A percentile compares a stretch with the other conserved stretches of the same genome.
Conservation (phyloP, 495 filamentous ascomycete species). For the Talaromyces ruber region DNA sequence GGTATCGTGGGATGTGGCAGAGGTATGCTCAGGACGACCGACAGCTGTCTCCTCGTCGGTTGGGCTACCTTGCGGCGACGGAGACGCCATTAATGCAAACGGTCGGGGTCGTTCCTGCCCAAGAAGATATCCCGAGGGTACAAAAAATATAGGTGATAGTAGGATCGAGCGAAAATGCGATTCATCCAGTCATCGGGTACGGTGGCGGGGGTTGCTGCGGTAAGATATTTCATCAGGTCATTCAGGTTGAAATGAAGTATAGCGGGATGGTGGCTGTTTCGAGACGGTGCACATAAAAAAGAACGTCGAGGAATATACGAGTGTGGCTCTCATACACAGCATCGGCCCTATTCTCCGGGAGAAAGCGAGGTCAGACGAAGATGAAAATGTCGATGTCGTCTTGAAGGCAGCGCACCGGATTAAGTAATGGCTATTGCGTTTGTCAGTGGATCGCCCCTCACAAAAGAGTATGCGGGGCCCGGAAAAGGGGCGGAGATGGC, state of each 20-base stretch:
- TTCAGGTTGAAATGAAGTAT: background rate
- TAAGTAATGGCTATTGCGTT: background rate
- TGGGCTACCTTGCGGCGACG: background rate
- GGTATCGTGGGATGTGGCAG: background rate
- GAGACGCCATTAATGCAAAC: slow-evolving; percentile 1
- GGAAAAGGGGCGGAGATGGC: background rate
- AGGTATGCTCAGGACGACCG: background rate
- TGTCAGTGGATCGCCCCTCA: slow-evolving; percentile 2
- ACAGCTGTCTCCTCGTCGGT: background rate
- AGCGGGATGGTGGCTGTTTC: background rate
- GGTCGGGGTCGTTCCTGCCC: background rate
- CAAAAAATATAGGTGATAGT: background rate
- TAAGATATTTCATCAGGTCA: background rate
- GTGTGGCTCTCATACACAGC: background rate
- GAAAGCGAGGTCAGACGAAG: background rate
- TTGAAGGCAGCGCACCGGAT: background rate
- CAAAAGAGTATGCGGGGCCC: background rate
- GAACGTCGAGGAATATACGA: background rate
- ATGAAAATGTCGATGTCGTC: background rate
- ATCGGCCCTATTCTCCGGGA: slow-evolving; percentile 1
- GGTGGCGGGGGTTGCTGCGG: background rate
- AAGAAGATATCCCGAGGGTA: background rate
- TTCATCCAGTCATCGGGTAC: background rate
- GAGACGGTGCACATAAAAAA: background rate
- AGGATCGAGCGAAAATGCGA: background rate